These are phyloP conservation scores for Backusella tuberculispora DNA, from an alignment of 192 early-diverging fungal genomes.

Conservation along the genomic window DNA sequence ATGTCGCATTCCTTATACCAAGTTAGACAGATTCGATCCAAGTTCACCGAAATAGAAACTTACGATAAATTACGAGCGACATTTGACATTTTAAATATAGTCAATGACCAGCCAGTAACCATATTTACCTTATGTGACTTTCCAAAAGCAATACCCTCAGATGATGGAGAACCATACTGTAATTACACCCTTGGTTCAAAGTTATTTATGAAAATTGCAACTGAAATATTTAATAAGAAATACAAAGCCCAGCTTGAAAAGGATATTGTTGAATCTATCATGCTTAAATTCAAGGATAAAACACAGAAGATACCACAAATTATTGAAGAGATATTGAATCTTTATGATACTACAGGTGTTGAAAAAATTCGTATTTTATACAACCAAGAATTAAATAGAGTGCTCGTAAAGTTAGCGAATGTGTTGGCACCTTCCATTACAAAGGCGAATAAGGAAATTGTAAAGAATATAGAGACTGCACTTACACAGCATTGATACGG, in stretches of 20 bases:
- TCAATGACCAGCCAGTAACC: not conserved
- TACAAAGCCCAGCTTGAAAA: slow-evolving; percentile 18
- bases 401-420: slow-evolving; percentile 15
- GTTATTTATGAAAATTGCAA: slow-evolving; percentile 31
- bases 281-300: slow-evolving; percentile 17
- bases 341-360: not conserved
- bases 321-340: slow-evolving; percentile 24
- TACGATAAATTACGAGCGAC: not conserved
- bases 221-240: slow-evolving; percentile 14
- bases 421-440: slow-evolving; percentile 20
- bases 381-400: slow-evolving; percentile 23
- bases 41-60: not conserved
- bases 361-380: slow-evolving; percentile 20
- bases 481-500: not conserved
- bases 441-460: slow-evolving; percentile 25
- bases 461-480: slow-evolving; percentile 16
- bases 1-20: slow-evolving; percentile 20
- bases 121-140: slow-evolving; percentile 13
- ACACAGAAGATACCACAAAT: slow-evolving; percentile 19
- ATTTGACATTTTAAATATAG: not conserved
- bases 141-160: slow-evolving; percentile 7
- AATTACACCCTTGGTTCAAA: slow-evolving; percentile 20
- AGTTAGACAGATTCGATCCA: not conserved
- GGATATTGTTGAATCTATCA: slow-evolving; percentile 19
- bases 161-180: slow-evolving; percentile 1